These are phyloP conservation scores for Mycosarcoma maydis DNA, from an alignment of 1,284 basidiomycete species.

Conservation along the genomic window DNA sequence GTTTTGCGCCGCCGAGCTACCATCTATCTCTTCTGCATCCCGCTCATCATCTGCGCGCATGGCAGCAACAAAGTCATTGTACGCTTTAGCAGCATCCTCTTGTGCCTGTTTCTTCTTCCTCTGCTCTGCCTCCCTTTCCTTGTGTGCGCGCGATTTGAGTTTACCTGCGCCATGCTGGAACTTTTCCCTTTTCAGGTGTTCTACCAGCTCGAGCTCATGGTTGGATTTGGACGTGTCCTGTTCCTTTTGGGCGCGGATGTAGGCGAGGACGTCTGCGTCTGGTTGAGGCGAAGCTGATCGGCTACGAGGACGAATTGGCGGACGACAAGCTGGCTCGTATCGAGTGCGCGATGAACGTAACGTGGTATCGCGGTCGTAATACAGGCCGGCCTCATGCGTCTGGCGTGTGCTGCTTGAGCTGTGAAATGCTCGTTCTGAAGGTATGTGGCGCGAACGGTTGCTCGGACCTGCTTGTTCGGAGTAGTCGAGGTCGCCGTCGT, in stretches of 20 bases:
- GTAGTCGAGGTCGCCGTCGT: slow-evolving; percentile 35
- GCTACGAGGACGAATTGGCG: neutral
- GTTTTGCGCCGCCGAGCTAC: no score
- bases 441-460: slow-evolving; percentile 14
- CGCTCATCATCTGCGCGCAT: slow-evolving; percentile 39
- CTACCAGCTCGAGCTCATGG: slow-evolving; percentile 17
- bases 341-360: no score
- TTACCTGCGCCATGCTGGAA: slow-evolving; percentile 42
- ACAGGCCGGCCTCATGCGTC: no score
- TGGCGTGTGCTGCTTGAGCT: no score
- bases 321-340: no score
- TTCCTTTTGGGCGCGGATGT: slow-evolving; percentile 29
- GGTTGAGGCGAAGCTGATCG: slow-evolving; percentile 25
- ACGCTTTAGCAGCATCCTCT: slow-evolving; percentile 48
- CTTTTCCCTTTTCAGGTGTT: slow-evolving; percentile 35
- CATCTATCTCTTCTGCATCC: neutral
- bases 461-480: slow-evolving; percentile 31
- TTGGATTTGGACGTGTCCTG: neutral
- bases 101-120: slow-evolving; percentile 50
- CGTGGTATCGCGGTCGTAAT: no score
- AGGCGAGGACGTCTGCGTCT: slow-evolving; percentile 39
- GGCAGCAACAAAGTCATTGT: slow-evolving; percentile 55
- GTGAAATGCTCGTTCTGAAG: neutral
- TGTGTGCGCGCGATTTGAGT: slow-evolving; percentile 49
- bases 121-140: slow-evolving; percentile 56